These are phyloP conservation scores for Podaxis sp. DNA, from an alignment of 768 basidiomycete species.

Conservation along the genomic window DNA sequence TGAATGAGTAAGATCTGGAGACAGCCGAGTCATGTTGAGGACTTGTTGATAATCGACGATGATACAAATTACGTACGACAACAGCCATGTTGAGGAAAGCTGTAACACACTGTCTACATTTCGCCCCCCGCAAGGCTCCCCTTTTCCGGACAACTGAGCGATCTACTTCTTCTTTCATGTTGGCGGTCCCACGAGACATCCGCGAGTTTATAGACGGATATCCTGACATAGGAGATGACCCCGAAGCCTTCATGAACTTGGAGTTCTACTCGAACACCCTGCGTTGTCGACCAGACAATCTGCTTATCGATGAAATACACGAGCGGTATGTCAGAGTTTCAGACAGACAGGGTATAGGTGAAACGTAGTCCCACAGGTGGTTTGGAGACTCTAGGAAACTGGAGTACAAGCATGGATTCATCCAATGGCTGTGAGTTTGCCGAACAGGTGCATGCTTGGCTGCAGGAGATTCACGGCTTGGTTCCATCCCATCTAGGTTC, in stretches of 20 bases:
- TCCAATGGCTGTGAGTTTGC: conserved; percentile 72
- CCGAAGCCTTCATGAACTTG: conserved; percentile 42
- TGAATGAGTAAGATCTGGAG: neutral
- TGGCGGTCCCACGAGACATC: conserved; percentile 54
- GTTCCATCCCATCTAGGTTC: conserved; percentile 40
- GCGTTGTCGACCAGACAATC: conserved; percentile 59
- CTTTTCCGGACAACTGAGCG: neutral
- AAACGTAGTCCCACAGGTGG: conserved; percentile 45
- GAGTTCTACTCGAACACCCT: conserved; percentile 59
- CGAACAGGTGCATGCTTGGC: neutral
- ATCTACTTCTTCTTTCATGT: conserved; percentile 13
- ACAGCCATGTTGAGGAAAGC: neutral
- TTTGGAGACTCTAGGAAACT: conserved; percentile 57
- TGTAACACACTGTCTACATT: neutral
- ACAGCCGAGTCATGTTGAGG: neutral
- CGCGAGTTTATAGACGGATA: conserved; percentile 58
- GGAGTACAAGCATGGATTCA: conserved; percentile 69
- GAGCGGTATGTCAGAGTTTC: conserved; percentile 36
- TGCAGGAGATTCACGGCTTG: neutral
- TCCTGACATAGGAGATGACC: conserved; percentile 41
- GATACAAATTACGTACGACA: neutral
- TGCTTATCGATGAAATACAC: conserved; percentile 63
- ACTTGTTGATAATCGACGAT: neutral
- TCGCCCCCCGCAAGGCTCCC: neutral
- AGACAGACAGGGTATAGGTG: neutral